Evolutionary conservation across 768 basidiomycete species (phyloP).

Genomic region (Russula dissimulans): DNA sequence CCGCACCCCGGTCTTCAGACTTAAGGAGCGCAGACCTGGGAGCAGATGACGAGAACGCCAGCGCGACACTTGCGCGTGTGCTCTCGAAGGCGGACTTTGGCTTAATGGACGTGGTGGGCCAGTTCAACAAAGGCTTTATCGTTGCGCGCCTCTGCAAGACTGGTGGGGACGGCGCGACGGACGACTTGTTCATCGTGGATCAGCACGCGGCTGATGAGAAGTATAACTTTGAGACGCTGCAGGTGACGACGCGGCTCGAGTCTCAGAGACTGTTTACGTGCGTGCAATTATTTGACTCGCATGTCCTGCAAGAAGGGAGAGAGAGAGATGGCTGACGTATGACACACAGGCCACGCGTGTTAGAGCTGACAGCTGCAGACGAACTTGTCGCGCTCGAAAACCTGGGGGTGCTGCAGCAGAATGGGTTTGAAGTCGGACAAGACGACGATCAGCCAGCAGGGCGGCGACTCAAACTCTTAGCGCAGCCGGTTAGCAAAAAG

Average conservation of each 20-base stretch:
- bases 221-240: slow-evolving; percentile 94
- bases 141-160: slow-evolving; percentile 55
- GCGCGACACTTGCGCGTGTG: slow-evolving; percentile 66
- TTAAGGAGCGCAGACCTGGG: slow-evolving; percentile 23
- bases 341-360: slow-evolving; percentile 49
- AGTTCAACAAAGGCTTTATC: slow-evolving; percentile 96
- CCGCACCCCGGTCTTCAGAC: not conserved
- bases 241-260: slow-evolving; percentile 81
- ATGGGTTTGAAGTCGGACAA: slow-evolving; percentile 80
- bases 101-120: slow-evolving; percentile 78
- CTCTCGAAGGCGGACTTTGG: slow-evolving; percentile 84
- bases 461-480: slow-evolving; percentile 52
- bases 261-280: slow-evolving; percentile 80
- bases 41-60: slow-evolving; percentile 46
- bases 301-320: not conserved
- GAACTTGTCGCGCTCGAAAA: slow-evolving; percentile 85
- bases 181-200: slow-evolving; percentile 94
- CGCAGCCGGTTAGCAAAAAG: slow-evolving; percentile 86
- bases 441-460: slow-evolving; percentile 34
- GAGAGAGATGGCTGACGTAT: not conserved
- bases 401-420: slow-evolving; percentile 67
- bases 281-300: slow-evolving; percentile 19
- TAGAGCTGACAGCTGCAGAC: slow-evolving; percentile 85
- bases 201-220: slow-evolving; percentile 98
- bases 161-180: slow-evolving; percentile 27